Evolutionary conservation across 2,329 filamentous ascomycete species (phyloP), one percentile per base, ranked within the genome.

Genomic region (Epichloe hybrida): DNA sequence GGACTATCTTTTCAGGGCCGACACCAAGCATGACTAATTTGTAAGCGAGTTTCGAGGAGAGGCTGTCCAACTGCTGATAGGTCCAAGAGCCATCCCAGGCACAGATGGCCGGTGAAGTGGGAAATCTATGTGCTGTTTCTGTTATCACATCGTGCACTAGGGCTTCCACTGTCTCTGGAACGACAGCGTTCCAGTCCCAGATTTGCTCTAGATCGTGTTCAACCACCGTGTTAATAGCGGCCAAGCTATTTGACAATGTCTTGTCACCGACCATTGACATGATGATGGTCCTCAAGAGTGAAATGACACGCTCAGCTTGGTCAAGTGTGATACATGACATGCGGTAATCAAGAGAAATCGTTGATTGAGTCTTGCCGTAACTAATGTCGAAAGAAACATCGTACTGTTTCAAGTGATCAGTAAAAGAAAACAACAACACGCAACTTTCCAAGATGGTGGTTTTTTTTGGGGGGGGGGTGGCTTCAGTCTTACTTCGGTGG

Each of bases 1-100:
- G 59, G 20, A 64, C 56, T 6, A 61, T 40, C 2, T 50, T 49
- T 12, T 47, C 49, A 5, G 46, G 37, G 2, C 35, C 12, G n/a
- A 55, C n/a, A 7, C 52, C 53, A 1, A 46, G 9, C 13, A n/a
- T 20, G 9, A 46, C 36, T n/a, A 58, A 41, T 17, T 50, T 44
- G 5, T 44, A 36, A 13, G 60, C 58, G 17, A 60, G 50, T 3
- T 46, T 50, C 4, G 46, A 46, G 1, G 53, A 39, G 12, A 53
- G 27, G 4, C 6, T 9, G 23, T 56, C 49, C 5, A 72, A 59
- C 27, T 72, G 17, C 55, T 64, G 52, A 49, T 68, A 23, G 63
- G 58, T 50, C 67, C 68, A 54, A 66, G 66, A 59, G 70, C 76
- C 49, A 73, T 73, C 59, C 55, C 55, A 57, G 17, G 55, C 50